Base-by-base conservation (phyloP, 2,329 filamentous ascomycete genomes). In the Diaporthe sp. region DNA sequence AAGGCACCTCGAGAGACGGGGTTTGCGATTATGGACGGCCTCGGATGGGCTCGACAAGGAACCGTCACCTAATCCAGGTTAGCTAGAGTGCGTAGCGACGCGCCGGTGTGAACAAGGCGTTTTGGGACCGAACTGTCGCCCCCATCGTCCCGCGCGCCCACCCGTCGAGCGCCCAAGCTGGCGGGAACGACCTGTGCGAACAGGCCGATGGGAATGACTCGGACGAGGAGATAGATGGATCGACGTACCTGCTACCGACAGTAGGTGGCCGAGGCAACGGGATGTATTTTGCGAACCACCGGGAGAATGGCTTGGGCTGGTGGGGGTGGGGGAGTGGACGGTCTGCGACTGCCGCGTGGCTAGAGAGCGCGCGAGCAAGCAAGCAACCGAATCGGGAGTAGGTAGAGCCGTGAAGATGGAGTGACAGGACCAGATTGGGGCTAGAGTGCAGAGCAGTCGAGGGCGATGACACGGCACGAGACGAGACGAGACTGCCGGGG, bases 401-500 rank as follows among this genome's bases (percentile, higher is more conserved):
- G 47, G 35, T 28, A 33, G 55, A 55, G 30, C n/a, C 30, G 33
- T 30, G 45, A 57, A 15, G 35, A 33, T 47, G 35, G 70, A 66
- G 52, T 52, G 45, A 54, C n/a, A 40, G 33, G 35, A 30, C 28
- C 68, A 58, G 58, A 66, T 58, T 72, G 58, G 57, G 68, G 67
- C 40, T 74, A 72, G 73, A 71, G 47, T 13, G 33, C 68, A 19
- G 54, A 61, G 57, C 50, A 57, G 61, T 25, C 8, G 61, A 67
- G 45, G 45, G 61, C 45, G 61, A 67, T 67, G 67, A 50, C 61
- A 74, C 57, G 67, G 69, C 66, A 71, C 38, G 66, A 66, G n/a
- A 71, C 67, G 40, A 71, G 67, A 47, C 72, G 69, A 61, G 55
- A 61, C 57, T 38, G 55, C 55, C 45, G 55, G 38, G 38, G 25